Base-by-base conservation (phyloP, 495 filamentous ascomycete species). In the Saxophila tyrrhenica region DNA sequence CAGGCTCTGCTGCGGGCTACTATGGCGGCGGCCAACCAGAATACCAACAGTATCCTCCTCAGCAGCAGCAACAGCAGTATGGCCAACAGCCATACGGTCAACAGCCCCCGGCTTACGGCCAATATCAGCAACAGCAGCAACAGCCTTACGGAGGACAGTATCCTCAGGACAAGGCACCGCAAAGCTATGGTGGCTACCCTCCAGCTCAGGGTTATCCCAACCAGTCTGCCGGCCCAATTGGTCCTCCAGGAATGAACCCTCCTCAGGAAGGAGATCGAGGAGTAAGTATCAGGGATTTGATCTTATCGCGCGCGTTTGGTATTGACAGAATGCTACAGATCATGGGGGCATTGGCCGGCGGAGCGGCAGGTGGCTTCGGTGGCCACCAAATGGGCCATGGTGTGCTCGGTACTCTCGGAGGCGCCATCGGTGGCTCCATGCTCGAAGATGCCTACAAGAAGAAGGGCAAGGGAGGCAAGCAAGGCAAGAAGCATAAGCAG, bases 331-430 rank as follows among this genome's bases (percentile, higher is more conserved):
- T 7, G 5, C 7, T 17, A 9, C 23, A 48, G 20, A 41, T 70
- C 17, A 59, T 68, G 58, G 68, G 68, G 35, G 68, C 65, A 1
- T 54, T 69, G 1, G 68, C 54, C 11, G 68, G 68, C 20, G 68
- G 65, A 25, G 67, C 64, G 8, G 68, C 68, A 1, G 68, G 68
- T 0, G 62, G 59, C 51, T 67, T 61, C 43, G 68, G 66, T 20
- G 68, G 68, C 32, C 64, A 65, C 49, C 63, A 69, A 51, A 57
- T 62, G 23, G 62, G 64, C 7, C 68, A 70, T 51, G 64, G 67
- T 43, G 9, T 68, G 13, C 39, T 70, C n/a, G 68, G 67, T 19
- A 57, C 62, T 0, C 17, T 69, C 20, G 63, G 61, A 8, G 68
- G 68, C 11, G 68, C 68, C 3, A 56, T 69, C n/a, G 41, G 58